Evolutionary conservation across 306 rosid species (phyloP).

Genomic region (Begonia loranthoides): DNA sequence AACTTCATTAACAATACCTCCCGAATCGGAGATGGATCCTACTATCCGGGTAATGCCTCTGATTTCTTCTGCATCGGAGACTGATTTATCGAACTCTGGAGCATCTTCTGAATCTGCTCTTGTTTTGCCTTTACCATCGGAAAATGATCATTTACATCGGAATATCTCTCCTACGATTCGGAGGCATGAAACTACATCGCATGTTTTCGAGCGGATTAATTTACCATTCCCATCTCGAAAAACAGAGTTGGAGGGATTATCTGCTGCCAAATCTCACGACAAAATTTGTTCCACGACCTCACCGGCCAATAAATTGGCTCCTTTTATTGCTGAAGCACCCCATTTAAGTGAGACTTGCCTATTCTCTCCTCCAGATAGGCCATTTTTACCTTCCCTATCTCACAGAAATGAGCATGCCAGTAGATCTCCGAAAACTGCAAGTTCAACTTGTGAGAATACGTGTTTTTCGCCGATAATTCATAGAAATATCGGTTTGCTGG

Average conservation of each 20-base stretch:
- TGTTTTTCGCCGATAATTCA: constrained; percentile 25
- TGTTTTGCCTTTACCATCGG: constrained; percentile 21
- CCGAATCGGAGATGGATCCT: constrained; percentile 32
- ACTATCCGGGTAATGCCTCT: constrained; percentile 13
- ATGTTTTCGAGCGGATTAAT: constrained; percentile 20
- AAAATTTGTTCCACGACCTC: constrained; percentile 9
- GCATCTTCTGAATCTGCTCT: constrained; percentile 26
- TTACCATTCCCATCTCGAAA: constrained; percentile 19
- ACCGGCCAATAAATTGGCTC: constrained; percentile 8
- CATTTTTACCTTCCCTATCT: constrained; percentile 16
- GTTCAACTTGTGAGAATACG: constrained; percentile 27
- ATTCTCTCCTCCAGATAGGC: constrained; percentile 29
- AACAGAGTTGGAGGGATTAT: constrained; percentile 14
- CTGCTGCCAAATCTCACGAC: constrained; percentile 23
- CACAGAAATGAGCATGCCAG: constrained; percentile 18
- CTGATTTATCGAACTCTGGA: constrained; percentile 21
- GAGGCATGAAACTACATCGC: constrained; percentile 29
- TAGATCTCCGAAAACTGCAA: constrained; percentile 17
- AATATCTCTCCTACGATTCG: constrained; percentile 22
- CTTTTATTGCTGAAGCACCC: constrained; percentile 21
- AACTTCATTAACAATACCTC: constrained; percentile 16
- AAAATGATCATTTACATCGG: constrained; percentile 20
- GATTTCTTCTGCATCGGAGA: constrained; percentile 18
- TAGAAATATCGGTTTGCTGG: constrained; percentile 14
- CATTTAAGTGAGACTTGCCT: constrained; percentile 13